Evolutionary conservation across 2,329 filamentous ascomycete species (phyloP).

Genomic region (Penicillium sp.): DNA sequence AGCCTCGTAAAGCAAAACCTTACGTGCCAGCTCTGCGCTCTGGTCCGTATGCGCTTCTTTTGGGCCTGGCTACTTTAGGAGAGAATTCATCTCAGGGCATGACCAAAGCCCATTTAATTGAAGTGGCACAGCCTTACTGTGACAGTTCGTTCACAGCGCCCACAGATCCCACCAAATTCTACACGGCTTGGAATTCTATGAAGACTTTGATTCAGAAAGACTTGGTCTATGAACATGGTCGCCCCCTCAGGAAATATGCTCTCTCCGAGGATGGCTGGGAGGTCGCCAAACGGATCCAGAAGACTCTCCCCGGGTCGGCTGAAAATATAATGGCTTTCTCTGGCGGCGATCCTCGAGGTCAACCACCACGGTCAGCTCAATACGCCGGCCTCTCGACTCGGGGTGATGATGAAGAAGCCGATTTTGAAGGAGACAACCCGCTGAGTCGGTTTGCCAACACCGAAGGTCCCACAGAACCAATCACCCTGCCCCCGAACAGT

Average conservation of each 20-base stretch:
- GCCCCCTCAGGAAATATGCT: constrained; percentile 65
- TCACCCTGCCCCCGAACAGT: constrained; percentile 60
- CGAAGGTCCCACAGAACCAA: constrained; percentile 51
- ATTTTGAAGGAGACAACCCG: neutral
- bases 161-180: constrained; percentile 65
- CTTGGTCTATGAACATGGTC: constrained; percentile 68
- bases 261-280: constrained; percentile 79
- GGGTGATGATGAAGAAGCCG: constrained; percentile 12
- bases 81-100: constrained; percentile 58
- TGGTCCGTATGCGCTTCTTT: constrained; percentile 69
- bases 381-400: neutral
- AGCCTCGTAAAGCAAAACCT: constrained; percentile 54
- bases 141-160: constrained; percentile 71
- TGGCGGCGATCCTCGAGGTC: constrained; percentile 3
- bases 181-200: constrained; percentile 82
- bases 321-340: constrained; percentile 19
- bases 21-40: constrained; percentile 74
- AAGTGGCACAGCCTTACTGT: constrained; percentile 67
- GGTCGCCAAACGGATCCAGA: constrained; percentile 63
- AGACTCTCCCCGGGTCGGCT: constrained; percentile 39
- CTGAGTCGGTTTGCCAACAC: constrained; percentile 8
- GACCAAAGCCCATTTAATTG: constrained; percentile 67
- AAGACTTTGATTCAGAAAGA: constrained; percentile 72
- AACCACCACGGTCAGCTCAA: constrained; percentile 1
- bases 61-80: constrained; percentile 62